phyloP scores from a whole-genome alignment of 805 yeast genomes.

The Blastobotrys muscicola region DNA sequence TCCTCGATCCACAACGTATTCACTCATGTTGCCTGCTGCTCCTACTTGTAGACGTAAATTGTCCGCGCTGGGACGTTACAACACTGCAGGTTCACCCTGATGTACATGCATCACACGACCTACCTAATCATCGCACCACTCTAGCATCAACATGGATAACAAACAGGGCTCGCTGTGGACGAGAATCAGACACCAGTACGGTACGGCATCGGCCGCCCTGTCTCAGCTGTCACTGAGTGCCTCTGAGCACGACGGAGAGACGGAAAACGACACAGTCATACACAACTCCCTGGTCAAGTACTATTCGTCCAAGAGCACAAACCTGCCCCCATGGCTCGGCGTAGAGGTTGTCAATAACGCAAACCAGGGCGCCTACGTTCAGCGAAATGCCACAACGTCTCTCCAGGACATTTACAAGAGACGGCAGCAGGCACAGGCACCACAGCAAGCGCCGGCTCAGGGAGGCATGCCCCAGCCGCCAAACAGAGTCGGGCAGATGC shows the following conservation, averaged over 20 bases:
- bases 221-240: conserved; percentile 20
- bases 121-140: conserved; percentile 1
- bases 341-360: conserved; percentile 5
- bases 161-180: conserved; percentile 20
- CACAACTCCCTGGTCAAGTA: conserved; percentile 36
- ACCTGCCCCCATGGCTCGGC: conserved; percentile 27
- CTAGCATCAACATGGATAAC: conserved; percentile 3
- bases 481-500: neutral
- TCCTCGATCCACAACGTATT: conserved; percentile 21
- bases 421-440: conserved; percentile 9
- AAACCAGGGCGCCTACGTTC: neutral
- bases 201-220: conserved; percentile 19
- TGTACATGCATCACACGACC: neutral
- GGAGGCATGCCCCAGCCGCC: neutral
- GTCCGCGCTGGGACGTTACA: neutral
- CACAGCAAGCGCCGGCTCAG: conserved; percentile 3
- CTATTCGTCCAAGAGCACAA: conserved; percentile 25
- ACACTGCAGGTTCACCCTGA: neutral
- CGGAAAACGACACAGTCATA: conserved; percentile 35
- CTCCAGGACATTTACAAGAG: conserved; percentile 17
- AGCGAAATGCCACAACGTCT: conserved; percentile 3
- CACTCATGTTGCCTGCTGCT: conserved; percentile 4
- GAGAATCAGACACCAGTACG: conserved; percentile 19
- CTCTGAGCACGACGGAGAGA: conserved; percentile 35
- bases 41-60: neutral